Base-by-base conservation (phyloP, 1,139 yeast species). In the Suhomyces wounanorum region DNA sequence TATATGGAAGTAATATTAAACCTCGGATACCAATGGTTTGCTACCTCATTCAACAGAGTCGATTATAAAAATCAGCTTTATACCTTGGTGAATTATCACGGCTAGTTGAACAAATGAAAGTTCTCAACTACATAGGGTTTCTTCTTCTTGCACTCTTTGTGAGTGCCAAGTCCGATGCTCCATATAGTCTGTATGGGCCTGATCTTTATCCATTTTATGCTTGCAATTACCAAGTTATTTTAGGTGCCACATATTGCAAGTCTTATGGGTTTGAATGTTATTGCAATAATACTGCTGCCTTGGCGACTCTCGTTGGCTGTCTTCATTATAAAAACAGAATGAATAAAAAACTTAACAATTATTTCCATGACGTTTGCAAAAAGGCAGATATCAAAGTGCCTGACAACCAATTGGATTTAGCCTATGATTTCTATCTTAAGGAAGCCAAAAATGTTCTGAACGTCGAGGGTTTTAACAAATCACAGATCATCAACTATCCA, bases 221-320 rank as follows among this genome's bases (percentile, higher is more conserved):
- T 11, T 68, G 73, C 53, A 55, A 55, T 25, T 48, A 50, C 31
- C 56, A 59, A 40, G 42, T 64, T 14, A 37, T 48, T 11, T 35
- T 46, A 11, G 51, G 49, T n/a, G 69, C 68, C 1, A 50, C 56
- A 3, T 72, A 71, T 50, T 72, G 77, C 52, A 51, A 65, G 38
- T 45, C 10, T 11, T 52, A 50, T 5, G 49, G 36, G 4, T 48
- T 43, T 25, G 14, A 39, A 18, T 58, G 61, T 36, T 47, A 48
- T 23, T 60, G 64, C 40, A 37, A 48, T n/a, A 59, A 53, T 40
- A 45, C 50, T 8, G 49, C 52, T 31, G 57, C 60, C 8, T 45
- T 59, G 52, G 55, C 57, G 2, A 57, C 59, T 23, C 39, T 60
- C 28, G 52, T 54, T 4, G 62, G 59, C 5, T 60, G 64, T 41